Conservation (phyloP, 805 yeast species). For the Wickerhamomyces silvicola region DNA sequence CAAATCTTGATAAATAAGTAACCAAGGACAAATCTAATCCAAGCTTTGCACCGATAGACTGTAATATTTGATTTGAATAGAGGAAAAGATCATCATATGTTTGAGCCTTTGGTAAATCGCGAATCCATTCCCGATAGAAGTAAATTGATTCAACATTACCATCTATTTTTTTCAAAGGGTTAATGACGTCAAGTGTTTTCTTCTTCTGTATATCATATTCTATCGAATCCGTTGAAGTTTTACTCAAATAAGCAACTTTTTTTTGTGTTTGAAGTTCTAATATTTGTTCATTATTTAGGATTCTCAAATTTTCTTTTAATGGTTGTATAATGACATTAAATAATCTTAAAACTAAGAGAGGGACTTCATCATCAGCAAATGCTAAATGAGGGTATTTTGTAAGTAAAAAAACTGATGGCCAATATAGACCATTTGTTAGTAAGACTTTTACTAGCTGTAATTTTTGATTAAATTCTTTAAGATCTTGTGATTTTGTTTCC, state of each 20-base stretch:
- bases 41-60: slow-evolving; percentile 49
- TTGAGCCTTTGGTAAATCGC: slow-evolving; percentile 30
- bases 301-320: slow-evolving; percentile 27
- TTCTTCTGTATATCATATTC: slow-evolving; percentile 22
- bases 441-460: slow-evolving; percentile 44
- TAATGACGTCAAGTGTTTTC: slow-evolving; percentile 24
- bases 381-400: slow-evolving; percentile 58
- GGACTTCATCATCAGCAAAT: slow-evolving; percentile 42
- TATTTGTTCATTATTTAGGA: slow-evolving; percentile 9
- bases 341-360: slow-evolving; percentile 41
- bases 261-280: slow-evolving; percentile 20
- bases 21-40: slow-evolving; percentile 43
- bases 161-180: slow-evolving; percentile 19
- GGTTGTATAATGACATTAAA: slow-evolving; percentile 45
- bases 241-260: slow-evolving; percentile 16
- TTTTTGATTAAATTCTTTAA: slow-evolving; percentile 29
- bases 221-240: slow-evolving; percentile 23
- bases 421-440: slow-evolving; percentile 52
- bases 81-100: slow-evolving; percentile 38
- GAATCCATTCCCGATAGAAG: slow-evolving; percentile 47
- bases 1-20: slow-evolving; percentile 58
- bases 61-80: slow-evolving; percentile 43
- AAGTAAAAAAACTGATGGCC: slow-evolving; percentile 55
- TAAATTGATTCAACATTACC: slow-evolving; percentile 21
- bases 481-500: slow-evolving; percentile 3